Conservation (phyloP, 176 grass and related monocot genomes). For the Phoenix roebelenii region DNA sequence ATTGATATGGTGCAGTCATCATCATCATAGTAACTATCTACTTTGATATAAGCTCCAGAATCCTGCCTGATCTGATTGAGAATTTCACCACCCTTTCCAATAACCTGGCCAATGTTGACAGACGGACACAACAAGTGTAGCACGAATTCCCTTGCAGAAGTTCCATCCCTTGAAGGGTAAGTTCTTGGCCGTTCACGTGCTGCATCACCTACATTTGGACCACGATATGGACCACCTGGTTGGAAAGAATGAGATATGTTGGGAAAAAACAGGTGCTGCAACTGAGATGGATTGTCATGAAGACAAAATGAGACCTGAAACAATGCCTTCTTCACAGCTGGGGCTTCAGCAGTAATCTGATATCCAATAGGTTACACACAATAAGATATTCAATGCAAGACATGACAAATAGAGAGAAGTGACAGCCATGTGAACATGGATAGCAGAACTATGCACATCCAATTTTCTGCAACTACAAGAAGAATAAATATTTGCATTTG, state of each 20-base stretch:
- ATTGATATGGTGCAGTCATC: constrained; percentile 89
- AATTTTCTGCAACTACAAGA: too few relatives aligned
- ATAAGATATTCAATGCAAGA: too few relatives aligned
- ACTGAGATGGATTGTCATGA: constrained; percentile 90
- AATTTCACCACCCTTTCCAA: constrained; percentile 84
- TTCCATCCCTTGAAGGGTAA: constrained; percentile 63
- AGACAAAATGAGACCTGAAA: constrained; percentile 68
- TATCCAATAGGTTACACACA: not conserved
- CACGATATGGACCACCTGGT: constrained; percentile 21
- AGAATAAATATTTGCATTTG: too few relatives aligned
- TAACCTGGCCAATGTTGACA: constrained; percentile 74
- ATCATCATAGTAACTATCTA: constrained; percentile 62
- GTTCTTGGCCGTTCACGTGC: constrained; percentile 58
- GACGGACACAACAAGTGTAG: constrained; percentile 70
- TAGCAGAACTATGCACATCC: too few relatives aligned
- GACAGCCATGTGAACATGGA: too few relatives aligned
- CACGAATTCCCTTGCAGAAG: constrained; percentile 72
- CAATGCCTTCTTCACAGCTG: constrained; percentile 78
- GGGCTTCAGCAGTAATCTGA: constrained; percentile 65
- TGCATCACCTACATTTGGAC: constrained; percentile 41
- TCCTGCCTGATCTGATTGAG: constrained; percentile 98
- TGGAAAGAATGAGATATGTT: constrained; percentile 15
- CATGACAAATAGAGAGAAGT: too few relatives aligned
- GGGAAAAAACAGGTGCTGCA: constrained; percentile 55
- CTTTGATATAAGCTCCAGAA: constrained; percentile 85